These are phyloP conservation scores for Collybiopsis luxurians DNA, from an alignment of 768 basidiomycete species.

Conservation along the genomic window DNA sequence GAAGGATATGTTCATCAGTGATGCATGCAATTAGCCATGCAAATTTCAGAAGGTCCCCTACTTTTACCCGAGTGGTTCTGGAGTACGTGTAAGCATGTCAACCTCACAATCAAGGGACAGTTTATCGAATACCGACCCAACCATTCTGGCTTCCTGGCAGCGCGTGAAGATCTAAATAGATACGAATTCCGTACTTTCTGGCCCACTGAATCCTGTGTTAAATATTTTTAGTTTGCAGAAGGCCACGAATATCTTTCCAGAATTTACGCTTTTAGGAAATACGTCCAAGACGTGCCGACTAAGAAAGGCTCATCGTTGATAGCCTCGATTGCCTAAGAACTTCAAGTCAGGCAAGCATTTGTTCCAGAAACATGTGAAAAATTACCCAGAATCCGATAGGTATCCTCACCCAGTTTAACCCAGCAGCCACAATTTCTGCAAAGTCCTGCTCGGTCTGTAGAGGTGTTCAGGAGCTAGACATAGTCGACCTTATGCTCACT, in stretches of 20 bases:
- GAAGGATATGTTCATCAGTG: not conserved
- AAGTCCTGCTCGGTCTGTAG: constrained; percentile 87
- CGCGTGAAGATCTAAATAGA: constrained; percentile 78
- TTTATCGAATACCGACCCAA: constrained; percentile 62
- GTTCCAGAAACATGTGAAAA: constrained; percentile 30
- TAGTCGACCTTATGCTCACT: not conserved
- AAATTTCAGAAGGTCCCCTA: not conserved
- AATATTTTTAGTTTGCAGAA: constrained; percentile 50
- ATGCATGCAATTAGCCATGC: too few relatives aligned
- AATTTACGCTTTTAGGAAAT: constrained; percentile 32
- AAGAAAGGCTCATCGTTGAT: constrained; percentile 79
- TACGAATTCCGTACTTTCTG: constrained; percentile 89
- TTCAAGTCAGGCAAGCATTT: not conserved
- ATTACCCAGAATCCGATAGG: constrained; percentile 82
- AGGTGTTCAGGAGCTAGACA: not conserved
- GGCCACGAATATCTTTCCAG: not conserved
- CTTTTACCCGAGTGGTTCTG: constrained; percentile 57
- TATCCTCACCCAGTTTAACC: constrained; percentile 84
- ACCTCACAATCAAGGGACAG: not conserved
- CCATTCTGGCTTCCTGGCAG: constrained; percentile 82
- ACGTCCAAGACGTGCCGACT: constrained; percentile 72
- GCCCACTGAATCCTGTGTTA: constrained; percentile 73
- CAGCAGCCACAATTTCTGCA: constrained; percentile 85
- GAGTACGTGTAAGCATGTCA: not conserved
- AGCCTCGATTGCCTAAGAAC: constrained; percentile 39